These are phyloP conservation scores for Podaxis sp. DNA, from an alignment of 768 basidiomycete species.

Conservation along the genomic window DNA sequence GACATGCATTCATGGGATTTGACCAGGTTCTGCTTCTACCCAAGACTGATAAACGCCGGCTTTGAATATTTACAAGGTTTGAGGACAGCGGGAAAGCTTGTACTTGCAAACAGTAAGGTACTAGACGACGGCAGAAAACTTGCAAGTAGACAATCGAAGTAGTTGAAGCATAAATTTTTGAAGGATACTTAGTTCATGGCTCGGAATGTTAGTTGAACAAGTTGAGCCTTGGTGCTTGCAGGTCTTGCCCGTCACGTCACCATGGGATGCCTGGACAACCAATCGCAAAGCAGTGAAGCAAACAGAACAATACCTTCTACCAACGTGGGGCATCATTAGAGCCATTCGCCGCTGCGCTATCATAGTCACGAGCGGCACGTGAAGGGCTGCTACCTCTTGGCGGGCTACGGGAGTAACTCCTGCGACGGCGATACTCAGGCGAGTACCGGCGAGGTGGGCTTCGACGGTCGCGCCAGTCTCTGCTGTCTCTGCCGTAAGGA, in stretches of 20 bases:
- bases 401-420: constrained; percentile 78
- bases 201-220: constrained; percentile 7
- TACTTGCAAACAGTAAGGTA: constrained; percentile 13
- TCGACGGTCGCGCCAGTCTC: constrained; percentile 79
- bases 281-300: constrained; percentile 16
- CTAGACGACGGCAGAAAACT: constrained; percentile 13
- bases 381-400: constrained; percentile 58
- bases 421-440: constrained; percentile 70
- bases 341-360: constrained; percentile 21
- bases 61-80: constrained; percentile 11
- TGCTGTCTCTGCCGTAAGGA: constrained; percentile 63
- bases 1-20: constrained; percentile 3
- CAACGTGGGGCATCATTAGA: constrained; percentile 45
- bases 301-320: constrained; percentile 39
- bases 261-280: constrained; percentile 9
- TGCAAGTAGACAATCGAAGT: constrained; percentile 13
- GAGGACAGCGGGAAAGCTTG: constrained; percentile 12
- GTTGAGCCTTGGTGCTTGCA: constrained; percentile 7
- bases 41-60: constrained; percentile 10
- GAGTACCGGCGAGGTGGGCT: constrained; percentile 74
- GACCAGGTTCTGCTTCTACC: not conserved
- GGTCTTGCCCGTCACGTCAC: constrained; percentile 10
- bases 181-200: constrained; percentile 8
- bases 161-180: constrained; percentile 14
- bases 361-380: constrained; percentile 22